Percentiles rank a stretch among this genome's conserved stretches.
phyloP scores from a whole-genome alignment of 1,284 basidiomycete species.

The Ceratobasidium sp. region DNA sequence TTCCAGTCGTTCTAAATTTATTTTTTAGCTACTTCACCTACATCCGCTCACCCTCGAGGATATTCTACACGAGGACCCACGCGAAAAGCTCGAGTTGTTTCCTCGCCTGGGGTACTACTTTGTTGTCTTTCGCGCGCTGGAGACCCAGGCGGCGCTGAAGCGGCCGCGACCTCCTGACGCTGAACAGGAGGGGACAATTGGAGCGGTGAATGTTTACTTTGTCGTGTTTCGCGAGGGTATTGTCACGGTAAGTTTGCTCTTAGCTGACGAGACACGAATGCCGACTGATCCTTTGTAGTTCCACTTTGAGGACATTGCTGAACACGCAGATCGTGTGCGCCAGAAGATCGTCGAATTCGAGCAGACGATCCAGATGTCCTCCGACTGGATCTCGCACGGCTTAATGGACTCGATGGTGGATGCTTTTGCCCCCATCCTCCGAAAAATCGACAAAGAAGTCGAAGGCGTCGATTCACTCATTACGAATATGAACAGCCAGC shows the following conservation, averaged over 20 bases:
- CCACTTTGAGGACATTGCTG: slow-evolving; percentile 91
- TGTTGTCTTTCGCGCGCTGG: slow-evolving; percentile 87
- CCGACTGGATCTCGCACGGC: slow-evolving; percentile 96
- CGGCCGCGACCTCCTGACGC: slow-evolving; percentile 51
- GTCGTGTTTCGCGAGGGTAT: slow-evolving; percentile 92
- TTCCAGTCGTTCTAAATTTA: slow-evolving; percentile 7
- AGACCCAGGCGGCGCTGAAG: slow-evolving; percentile 53
- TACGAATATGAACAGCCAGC: slow-evolving; percentile 54
- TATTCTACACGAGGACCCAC: slow-evolving; percentile 92
- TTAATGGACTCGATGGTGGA: slow-evolving; percentile 95
- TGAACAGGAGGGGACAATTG: slow-evolving; percentile 62
- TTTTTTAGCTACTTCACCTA: slow-evolving; percentile 77
- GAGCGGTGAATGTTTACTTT: slow-evolving; percentile 88
- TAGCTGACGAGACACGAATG: slow-evolving; percentile 10
- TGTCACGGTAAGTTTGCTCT: slow-evolving; percentile 72
- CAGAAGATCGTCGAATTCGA: slow-evolving; percentile 72
- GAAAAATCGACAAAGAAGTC: slow-evolving; percentile 86
- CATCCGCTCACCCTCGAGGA: slow-evolving; percentile 96
- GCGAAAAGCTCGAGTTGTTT: slow-evolving; percentile 93
- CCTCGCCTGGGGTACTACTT: slow-evolving; percentile 94
- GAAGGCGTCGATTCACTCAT: slow-evolving; percentile 81
- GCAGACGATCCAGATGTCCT: slow-evolving; percentile 70
- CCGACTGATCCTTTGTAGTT: slow-evolving; percentile 65
- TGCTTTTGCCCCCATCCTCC: slow-evolving; percentile 89
- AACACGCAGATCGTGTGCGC: slow-evolving; percentile 84